These are phyloP conservation scores for Glaciozyma martinii DNA, from an alignment of 768 basidiomycete genomes.

Conservation along the genomic window DNA sequence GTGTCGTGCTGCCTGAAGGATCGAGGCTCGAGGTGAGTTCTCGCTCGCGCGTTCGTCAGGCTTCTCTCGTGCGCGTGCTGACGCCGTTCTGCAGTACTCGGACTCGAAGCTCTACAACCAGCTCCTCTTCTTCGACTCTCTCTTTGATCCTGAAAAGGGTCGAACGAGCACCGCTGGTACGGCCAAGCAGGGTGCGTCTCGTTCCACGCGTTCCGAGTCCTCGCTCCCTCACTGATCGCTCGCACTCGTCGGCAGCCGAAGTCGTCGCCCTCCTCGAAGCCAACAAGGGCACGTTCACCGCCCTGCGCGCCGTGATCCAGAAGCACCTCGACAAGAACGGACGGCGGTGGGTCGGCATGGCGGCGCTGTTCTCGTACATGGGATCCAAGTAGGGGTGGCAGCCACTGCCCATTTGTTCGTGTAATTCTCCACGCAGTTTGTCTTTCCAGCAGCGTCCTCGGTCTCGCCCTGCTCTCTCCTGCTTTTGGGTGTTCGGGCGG, in stretches of 20 bases:
- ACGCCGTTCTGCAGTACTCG: conserved; percentile 54
- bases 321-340: conserved; percentile 81
- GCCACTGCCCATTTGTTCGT: too few relatives aligned
- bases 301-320: conserved; percentile 54
- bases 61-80: too few relatives aligned
- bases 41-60: too few relatives aligned
- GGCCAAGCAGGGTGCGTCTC: conserved; percentile 15
- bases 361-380: conserved; percentile 61
- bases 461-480: too few relatives aligned
- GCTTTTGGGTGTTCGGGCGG: too few relatives aligned
- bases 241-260: conserved; percentile 45
- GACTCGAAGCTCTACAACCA: conserved; percentile 83
- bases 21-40: too few relatives aligned
- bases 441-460: too few relatives aligned
- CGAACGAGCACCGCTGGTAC: conserved; percentile 36
- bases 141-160: conserved; percentile 62
- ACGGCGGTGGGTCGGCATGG: conserved; percentile 78
- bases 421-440: too few relatives aligned
- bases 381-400: background rate
- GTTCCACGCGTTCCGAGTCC: conserved; percentile 5
- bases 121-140: conserved; percentile 65
- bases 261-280: conserved; percentile 47
- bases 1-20: too few relatives aligned
- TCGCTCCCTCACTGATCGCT: background rate
- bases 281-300: conserved; percentile 50